phyloP scores from a whole-genome alignment of 345 rosid genomes.

The Eucalyptus victrix region DNA sequence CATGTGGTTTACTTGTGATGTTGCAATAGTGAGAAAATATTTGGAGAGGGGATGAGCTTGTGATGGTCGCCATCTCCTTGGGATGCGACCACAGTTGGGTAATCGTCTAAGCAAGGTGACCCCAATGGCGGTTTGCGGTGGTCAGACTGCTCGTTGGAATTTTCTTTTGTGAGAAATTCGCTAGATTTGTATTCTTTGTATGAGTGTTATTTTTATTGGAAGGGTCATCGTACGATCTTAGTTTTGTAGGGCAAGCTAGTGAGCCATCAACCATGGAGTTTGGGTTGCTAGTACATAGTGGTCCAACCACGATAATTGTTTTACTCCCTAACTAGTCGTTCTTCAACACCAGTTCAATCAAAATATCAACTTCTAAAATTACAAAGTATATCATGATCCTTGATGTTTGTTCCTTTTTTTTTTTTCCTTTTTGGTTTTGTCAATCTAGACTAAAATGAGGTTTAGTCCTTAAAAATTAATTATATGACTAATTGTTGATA shows the following conservation, averaged over 20 bases:
- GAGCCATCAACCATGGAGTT: not conserved
- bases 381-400: not conserved
- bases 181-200: not conserved
- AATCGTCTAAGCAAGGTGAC: not conserved
- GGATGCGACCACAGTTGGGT: not conserved
- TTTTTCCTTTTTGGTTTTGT: not conserved
- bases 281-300: not conserved
- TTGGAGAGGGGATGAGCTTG: too few species aligned
- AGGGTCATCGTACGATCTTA: not conserved
- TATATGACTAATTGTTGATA: not conserved
- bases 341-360: not conserved
- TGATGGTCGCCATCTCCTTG: not conserved
- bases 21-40: not conserved
- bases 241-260: not conserved
- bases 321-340: not conserved
- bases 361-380: not conserved
- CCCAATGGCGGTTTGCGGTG: accelerated
- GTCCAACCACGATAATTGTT: not conserved
- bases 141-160: not conserved
- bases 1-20: not conserved
- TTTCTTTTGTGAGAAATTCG: not conserved
- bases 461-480: not conserved
- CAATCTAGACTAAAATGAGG: not conserved
- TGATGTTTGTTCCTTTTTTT: not conserved
- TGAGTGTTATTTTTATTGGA: not conserved